Conservation (phyloP, 345 rosid genomes). For the Brassica carinata region DNA sequence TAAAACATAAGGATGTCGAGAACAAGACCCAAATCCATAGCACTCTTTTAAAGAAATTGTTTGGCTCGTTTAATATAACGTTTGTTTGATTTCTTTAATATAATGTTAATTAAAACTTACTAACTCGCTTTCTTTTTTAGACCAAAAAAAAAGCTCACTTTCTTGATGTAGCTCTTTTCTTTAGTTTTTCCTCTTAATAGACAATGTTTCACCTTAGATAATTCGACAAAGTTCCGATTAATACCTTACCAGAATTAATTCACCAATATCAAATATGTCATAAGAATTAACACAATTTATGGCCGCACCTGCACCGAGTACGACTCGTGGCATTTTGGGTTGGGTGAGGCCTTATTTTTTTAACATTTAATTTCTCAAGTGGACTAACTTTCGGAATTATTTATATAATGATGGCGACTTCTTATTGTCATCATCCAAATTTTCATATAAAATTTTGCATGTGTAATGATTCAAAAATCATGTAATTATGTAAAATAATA, state of each 20-base stretch:
- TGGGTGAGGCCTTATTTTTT: background rate
- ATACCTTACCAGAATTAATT: background rate
- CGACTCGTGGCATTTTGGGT: slow-evolving; percentile 2
- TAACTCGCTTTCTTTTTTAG: too few species aligned
- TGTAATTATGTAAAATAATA: slow-evolving; percentile 9
- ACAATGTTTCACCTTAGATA: background rate
- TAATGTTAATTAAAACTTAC: background rate
- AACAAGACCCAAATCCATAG: background rate
- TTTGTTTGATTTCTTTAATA: background rate
- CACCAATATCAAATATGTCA: background rate
- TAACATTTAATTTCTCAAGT: slow-evolving; percentile 11
- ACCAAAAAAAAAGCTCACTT: too few species aligned
- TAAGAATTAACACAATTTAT: background rate
- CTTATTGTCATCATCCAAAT: slow-evolving; percentile 9
- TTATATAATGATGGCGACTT: slow-evolving; percentile 25
- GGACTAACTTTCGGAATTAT: slow-evolving; percentile 28
- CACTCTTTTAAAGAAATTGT: background rate
- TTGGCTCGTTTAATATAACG: background rate
- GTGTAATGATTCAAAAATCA: slow-evolving; percentile 25
- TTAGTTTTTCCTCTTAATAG: background rate
- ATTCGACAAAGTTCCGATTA: background rate
- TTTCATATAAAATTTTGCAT: slow-evolving; percentile 10
- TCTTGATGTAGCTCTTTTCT: background rate
- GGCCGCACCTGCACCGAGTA: slow-evolving; percentile 27
- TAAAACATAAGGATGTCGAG: background rate